Percentiles rank a stretch among this genome's conserved stretches.
Conservation (phyloP, 2,329 filamentous ascomycete genomes). For the Pseudocercospora fijiensis region DNA sequence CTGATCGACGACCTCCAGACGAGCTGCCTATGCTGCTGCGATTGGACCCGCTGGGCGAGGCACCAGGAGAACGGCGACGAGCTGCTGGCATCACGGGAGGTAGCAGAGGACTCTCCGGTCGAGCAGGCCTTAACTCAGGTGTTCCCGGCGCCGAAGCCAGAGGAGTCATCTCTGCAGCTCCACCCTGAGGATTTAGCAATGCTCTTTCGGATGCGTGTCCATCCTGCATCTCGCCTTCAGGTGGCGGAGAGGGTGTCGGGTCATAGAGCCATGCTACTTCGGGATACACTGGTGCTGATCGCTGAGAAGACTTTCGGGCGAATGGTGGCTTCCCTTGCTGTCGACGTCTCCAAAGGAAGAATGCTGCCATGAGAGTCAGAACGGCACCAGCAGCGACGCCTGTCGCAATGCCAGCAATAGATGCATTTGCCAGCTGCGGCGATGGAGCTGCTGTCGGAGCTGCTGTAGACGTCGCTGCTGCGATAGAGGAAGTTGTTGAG, state of each 20-base stretch:
- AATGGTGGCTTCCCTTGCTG: constrained; percentile 23
- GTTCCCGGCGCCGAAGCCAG: neutral
- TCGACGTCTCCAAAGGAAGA: constrained; percentile 21
- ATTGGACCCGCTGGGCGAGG: constrained; percentile 4
- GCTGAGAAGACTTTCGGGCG: constrained; percentile 14
- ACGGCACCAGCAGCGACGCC: constrained; percentile 26
- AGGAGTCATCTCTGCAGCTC: constrained; percentile 10
- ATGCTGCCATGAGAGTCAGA: constrained; percentile 19
- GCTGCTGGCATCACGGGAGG: constrained; percentile 17
- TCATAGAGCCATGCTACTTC: constrained; percentile 32
- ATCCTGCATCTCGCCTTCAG: constrained; percentile 3
- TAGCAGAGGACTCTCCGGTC: constrained; percentile 20
- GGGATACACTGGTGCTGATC: constrained; percentile 22
- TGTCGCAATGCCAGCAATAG: constrained; percentile 26
- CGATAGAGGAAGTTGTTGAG: constrained; percentile 1
- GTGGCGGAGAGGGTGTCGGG: constrained; percentile 24
- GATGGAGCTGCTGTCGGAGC: constrained; percentile 3
- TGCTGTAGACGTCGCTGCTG: constrained; percentile 11
- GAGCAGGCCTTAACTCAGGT: constrained; percentile 5
- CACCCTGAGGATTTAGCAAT: constrained; percentile 10
- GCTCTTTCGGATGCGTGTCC: constrained; percentile 9
- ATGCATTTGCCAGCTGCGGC: constrained; percentile 11
- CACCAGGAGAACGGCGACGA: constrained; percentile 11
- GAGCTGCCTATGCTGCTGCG: constrained; percentile 3
- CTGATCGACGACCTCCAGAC: constrained; percentile 11